Conservation (phyloP, 2,329 filamentous ascomycete species). For the Colletotrichum musae region DNA sequence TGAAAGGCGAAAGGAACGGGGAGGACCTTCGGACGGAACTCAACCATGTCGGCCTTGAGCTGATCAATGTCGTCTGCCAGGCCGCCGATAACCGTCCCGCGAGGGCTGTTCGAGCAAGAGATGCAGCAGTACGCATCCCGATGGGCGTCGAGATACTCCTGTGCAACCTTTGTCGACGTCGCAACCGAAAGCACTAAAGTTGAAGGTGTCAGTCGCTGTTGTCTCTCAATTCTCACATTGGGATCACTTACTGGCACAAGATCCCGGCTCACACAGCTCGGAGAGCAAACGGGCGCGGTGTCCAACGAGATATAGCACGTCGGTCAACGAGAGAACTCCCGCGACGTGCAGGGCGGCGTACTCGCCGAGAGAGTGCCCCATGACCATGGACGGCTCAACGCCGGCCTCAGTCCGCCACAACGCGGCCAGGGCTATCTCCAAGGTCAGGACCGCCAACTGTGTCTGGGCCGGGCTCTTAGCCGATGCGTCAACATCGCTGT, state of each 20-base stretch:
- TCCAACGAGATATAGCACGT: constrained; percentile 73
- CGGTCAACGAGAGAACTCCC: constrained; percentile 47
- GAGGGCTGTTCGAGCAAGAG: constrained; percentile 5
- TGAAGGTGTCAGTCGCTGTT: neutral
- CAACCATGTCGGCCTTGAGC: constrained; percentile 12
- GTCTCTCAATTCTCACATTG: neutral
- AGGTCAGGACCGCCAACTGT: constrained; percentile 56
- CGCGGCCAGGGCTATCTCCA: constrained; percentile 50
- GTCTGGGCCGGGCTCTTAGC: constrained; percentile 9
- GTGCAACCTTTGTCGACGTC: too few relatives aligned
- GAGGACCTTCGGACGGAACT: constrained; percentile 51
- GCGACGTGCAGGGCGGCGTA: constrained; percentile 51
- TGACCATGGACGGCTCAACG: constrained; percentile 47
- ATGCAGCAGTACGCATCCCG: neutral
- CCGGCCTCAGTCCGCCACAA: constrained; percentile 48
- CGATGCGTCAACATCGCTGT: constrained; percentile 30
- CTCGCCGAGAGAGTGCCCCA: constrained; percentile 45
- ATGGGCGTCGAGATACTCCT: too few relatives aligned
- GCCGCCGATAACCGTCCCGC: neutral
- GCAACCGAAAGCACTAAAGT: neutral
- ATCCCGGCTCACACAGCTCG: neutral
- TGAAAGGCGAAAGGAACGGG: constrained; percentile 56
- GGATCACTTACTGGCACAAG: constrained; percentile 3
- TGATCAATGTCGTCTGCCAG: neutral
- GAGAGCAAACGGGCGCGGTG: constrained; percentile 68